Evolutionary conservation across 805 yeast species (phyloP).

Genomic region (Danielia reshetovae): DNA sequence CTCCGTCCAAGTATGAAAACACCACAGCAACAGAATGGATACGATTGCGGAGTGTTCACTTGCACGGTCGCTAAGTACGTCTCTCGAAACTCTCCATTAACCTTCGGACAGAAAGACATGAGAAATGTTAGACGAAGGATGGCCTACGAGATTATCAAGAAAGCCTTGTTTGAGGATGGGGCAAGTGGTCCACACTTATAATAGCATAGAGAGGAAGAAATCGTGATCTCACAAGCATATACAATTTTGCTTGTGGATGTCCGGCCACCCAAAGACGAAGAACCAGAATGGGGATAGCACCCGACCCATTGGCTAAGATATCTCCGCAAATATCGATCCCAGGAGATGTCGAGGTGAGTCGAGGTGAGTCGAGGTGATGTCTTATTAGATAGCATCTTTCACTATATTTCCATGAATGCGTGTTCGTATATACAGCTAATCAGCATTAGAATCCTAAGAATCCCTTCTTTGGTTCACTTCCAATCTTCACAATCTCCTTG

Average conservation of each 20-base stretch:
- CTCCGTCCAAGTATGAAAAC: slow-evolving; percentile 32
- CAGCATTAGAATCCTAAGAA: slow-evolving; percentile 11
- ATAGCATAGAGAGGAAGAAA: too few species aligned
- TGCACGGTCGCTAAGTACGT: slow-evolving; percentile 71
- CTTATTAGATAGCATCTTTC: too few species aligned
- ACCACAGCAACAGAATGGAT: slow-evolving; percentile 88
- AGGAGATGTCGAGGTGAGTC: too few species aligned
- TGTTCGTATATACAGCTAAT: slow-evolving; percentile 1
- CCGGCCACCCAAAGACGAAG: too few species aligned
- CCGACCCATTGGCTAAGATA: too few species aligned
- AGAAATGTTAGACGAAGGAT: slow-evolving; percentile 58
- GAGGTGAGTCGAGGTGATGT: too few species aligned
- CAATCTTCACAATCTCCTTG: slow-evolving; percentile 15
- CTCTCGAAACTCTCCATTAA: slow-evolving; percentile 46
- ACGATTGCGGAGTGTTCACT: slow-evolving; percentile 92
- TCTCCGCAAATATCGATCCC: too few species aligned
- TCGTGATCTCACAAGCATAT: too few species aligned
- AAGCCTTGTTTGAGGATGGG: slow-evolving; percentile 22
- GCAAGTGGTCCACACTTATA: slow-evolving; percentile 9
- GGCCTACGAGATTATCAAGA: slow-evolving; percentile 54
- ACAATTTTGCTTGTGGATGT: too few species aligned
- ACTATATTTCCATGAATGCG: too few species aligned
- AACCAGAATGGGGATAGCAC: too few species aligned
- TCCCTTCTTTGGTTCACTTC: slow-evolving; percentile 4
- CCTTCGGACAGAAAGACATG: slow-evolving; percentile 69